Evolutionary conservation across 2,329 filamentous ascomycete genomes (phyloP), one percentile per base, ranked within the genome.

Genomic region (Colletotrichum aenigma): DNA sequence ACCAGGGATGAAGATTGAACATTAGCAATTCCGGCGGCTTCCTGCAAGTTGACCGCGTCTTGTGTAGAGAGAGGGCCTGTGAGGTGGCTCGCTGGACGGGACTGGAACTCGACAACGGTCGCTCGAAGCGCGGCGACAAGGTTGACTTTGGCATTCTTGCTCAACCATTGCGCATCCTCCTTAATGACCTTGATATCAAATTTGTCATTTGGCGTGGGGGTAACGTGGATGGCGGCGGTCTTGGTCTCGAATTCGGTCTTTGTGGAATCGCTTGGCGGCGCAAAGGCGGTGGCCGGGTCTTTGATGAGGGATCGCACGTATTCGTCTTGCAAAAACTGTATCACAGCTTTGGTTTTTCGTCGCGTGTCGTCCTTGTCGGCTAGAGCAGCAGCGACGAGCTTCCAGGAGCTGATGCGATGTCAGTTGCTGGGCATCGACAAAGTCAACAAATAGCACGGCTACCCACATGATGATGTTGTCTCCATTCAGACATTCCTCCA

Each of bases 151-250:
- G 93, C 92, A 81, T 93, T 92, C 80, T 94, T 92, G 84, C 95
- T 96, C 77, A 99, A 87, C 96, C 96, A 98, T 79, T 94, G 83
- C 38, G 95, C 91, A 86, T 98, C 96, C 62, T 92, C 91, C 86
- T 98, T 98, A 83, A 98, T 92, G 81, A 94, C 88, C 52, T 94
- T 92, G 78, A 98, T 88, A 81, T 96, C 92, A 82, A 94, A 95
- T 72, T 91, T 91, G 55, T 91, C 90, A 79, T 91, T 91, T 15
- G 91, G 87, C 7, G 91, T 91, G 21, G 94, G 92, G 2, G 95
- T 92, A 65, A 96, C 91, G 82, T 98, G 94, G 76, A 98, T 97
- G 7, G 96, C 94, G 26, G 96, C 94, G 1, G 95, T 98, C 84
- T 93, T 96, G 24, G 94, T 94, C 76, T 97, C 94, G 81, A 97